Evolutionary conservation across 176 grass and related monocot species (phyloP).

Genomic region (Oryza officinalis): DNA sequence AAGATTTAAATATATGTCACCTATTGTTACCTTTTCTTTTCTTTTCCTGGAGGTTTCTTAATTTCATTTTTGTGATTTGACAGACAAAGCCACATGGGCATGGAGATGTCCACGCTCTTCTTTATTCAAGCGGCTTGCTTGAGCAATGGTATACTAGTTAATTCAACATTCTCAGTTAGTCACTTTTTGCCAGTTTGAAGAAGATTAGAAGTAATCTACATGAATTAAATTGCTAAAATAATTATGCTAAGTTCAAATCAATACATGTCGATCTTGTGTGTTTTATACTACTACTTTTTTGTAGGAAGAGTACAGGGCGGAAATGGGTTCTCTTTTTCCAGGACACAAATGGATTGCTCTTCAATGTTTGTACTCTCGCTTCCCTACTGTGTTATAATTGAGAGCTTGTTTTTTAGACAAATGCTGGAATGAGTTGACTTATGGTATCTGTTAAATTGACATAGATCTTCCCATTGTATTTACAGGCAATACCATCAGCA

Average conservation of each 20-base stretch:
- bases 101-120: constrained; percentile 93
- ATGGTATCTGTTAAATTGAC: background rate
- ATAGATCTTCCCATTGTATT: constrained; percentile 15
- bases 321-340: constrained; percentile 98
- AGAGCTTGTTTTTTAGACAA: constrained; percentile 5
- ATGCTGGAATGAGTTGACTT: background rate
- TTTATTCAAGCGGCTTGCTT: constrained; percentile 93
- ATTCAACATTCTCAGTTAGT: background rate
- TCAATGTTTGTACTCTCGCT: constrained; percentile 66
- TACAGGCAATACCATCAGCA: constrained; percentile 94
- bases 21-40: background rate
- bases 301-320: constrained; percentile 60
- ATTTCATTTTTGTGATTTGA: constrained; percentile 25
- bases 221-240: constrained; percentile 32
- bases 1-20: background rate
- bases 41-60: constrained; percentile 22
- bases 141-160: constrained; percentile 74
- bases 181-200: constrained; percentile 1
- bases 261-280: constrained; percentile 12
- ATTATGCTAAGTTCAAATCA: background rate
- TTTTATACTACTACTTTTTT: constrained; percentile 30
- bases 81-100: constrained; percentile 99
- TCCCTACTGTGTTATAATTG: constrained; percentile 27
- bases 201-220: background rate
- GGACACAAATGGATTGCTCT: constrained; percentile 95